Evolutionary conservation across 2,329 filamentous ascomycete genomes (phyloP).

Genomic region (Penicillium sp.): DNA sequence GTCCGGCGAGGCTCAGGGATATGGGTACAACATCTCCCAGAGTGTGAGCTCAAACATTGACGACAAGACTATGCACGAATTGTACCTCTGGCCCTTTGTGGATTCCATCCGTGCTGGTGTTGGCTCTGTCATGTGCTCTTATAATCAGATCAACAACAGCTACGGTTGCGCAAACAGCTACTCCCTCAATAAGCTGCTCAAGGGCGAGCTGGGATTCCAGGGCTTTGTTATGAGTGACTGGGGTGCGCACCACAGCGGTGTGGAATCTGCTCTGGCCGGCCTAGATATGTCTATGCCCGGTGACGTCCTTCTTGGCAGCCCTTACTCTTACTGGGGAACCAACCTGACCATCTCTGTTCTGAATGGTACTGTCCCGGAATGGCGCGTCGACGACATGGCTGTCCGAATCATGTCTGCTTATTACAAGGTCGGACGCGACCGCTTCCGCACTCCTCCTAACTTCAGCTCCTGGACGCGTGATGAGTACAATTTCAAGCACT

Average conservation of each 20-base stretch:
- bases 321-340: conserved; percentile 74
- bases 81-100: conserved; percentile 68
- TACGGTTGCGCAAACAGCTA: conserved; percentile 67
- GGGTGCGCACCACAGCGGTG: conserved; percentile 73
- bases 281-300: conserved; percentile 84
- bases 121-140: conserved; percentile 69
- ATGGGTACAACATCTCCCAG: conserved; percentile 64
- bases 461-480: conserved; percentile 85
- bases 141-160: conserved; percentile 69
- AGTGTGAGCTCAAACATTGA: conserved; percentile 61
- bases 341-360: conserved; percentile 85
- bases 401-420: conserved; percentile 72
- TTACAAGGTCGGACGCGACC: conserved; percentile 62
- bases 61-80: conserved; percentile 63
- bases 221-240: conserved; percentile 71
- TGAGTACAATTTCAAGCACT: conserved; percentile 70
- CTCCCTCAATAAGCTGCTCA: conserved; percentile 62
- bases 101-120: conserved; percentile 67
- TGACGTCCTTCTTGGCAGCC: conserved; percentile 74
- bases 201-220: conserved; percentile 74
- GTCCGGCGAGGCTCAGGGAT: conserved; percentile 56
- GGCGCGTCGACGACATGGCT: conserved; percentile 87
- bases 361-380: conserved; percentile 85
- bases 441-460: conserved; percentile 61
- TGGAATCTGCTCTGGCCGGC: conserved; percentile 64